These are phyloP conservation scores for Saccharomycopsis schoenii DNA, from an alignment of 805 yeast species.

Conservation along the genomic window DNA sequence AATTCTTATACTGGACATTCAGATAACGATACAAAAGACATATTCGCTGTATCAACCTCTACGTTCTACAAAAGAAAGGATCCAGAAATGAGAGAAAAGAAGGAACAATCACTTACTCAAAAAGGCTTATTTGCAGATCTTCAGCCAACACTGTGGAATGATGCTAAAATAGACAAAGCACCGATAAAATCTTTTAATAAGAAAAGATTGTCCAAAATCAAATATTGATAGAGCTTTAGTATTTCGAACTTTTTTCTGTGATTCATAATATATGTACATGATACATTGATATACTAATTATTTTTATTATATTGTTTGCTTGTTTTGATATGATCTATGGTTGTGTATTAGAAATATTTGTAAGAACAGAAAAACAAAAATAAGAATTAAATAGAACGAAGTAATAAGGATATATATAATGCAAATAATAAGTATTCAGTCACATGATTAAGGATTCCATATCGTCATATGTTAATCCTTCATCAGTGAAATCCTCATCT, in stretches of 20 bases:
- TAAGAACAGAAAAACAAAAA: neutral
- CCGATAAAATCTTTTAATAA: neutral
- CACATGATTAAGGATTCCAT: constrained; percentile 10
- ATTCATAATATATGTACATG: neutral
- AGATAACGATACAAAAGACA: neutral
- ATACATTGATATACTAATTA: neutral
- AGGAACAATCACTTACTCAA: neutral
- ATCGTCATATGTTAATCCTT: constrained; percentile 10
- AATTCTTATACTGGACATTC: neutral
- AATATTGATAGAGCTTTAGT: neutral
- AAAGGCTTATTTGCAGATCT: neutral
- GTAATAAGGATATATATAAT: neutral
- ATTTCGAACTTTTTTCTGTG: neutral
- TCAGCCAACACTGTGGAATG: neutral
- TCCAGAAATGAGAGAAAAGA: neutral
- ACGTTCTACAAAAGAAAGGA: neutral
- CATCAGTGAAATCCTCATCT: constrained; percentile 6
- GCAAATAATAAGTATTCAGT: neutral
- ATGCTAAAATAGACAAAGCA: neutral
- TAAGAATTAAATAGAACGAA: neutral
- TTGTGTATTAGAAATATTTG: neutral
- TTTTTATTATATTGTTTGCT: neutral
- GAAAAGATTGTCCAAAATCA: neutral
- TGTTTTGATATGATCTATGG: neutral
- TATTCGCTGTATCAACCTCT: neutral